Evolutionary conservation across 2,329 filamentous ascomycete species (phyloP).

Genomic region (Penicillium glabrum): DNA sequence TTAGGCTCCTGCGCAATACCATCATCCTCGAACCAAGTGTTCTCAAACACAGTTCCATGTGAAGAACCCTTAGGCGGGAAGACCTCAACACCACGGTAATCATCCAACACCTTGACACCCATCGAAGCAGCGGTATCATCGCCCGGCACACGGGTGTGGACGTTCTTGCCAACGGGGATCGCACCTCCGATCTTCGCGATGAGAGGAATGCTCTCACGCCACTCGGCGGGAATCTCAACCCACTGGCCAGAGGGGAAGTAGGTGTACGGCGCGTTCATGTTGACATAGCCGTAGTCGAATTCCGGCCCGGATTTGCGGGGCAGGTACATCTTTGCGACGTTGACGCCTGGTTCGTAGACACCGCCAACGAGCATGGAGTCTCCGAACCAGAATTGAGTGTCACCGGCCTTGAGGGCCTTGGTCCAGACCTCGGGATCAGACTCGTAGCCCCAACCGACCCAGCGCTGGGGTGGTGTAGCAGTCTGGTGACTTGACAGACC

Average conservation of each 20-base stretch:
- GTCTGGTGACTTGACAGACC: slow-evolving; percentile 61
- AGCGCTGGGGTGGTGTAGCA: slow-evolving; percentile 66
- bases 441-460: slow-evolving; percentile 74
- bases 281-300: slow-evolving; percentile 60
- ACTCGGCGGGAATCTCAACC: slow-evolving; percentile 52
- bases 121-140: slow-evolving; percentile 50
- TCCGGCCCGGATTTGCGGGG: slow-evolving; percentile 47
- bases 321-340: slow-evolving; percentile 60
- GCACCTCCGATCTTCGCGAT: slow-evolving; percentile 57
- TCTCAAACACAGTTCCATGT: slow-evolving; percentile 39
- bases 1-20: slow-evolving; percentile 49
- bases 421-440: slow-evolving; percentile 66
- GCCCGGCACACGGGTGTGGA: slow-evolving; percentile 54
- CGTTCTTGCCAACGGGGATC: slow-evolving; percentile 52
- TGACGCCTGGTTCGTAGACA: slow-evolving; percentile 62
- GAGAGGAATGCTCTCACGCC: slow-evolving; percentile 56
- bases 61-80: slow-evolving; percentile 52
- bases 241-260: slow-evolving; percentile 57
- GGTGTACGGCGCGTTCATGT: slow-evolving; percentile 62
- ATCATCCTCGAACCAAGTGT: slow-evolving; percentile 59
- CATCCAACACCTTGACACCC: slow-evolving; percentile 45
- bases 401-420: slow-evolving; percentile 59
- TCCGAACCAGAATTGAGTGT: slow-evolving; percentile 73
- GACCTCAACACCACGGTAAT: slow-evolving; percentile 58
- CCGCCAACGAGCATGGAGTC: slow-evolving; percentile 65